Base-by-base conservation (phyloP, 176 grass and related monocot genomes). In the Melocanna baccifera region DNA sequence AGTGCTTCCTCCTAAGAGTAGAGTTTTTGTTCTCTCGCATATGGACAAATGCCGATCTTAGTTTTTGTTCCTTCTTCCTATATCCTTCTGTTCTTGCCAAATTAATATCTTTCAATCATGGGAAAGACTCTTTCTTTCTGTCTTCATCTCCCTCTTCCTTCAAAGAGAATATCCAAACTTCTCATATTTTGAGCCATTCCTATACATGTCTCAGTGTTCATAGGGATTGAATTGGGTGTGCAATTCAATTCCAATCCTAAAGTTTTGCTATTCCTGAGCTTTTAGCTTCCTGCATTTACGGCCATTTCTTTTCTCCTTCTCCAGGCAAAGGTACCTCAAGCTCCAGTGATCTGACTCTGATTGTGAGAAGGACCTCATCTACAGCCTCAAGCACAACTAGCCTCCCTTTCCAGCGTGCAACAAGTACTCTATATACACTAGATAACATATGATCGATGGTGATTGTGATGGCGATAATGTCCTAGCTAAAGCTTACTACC, bases 361-460 rank as follows among this genome's bases (percentile, higher is more conserved):
- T 36, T 41, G 7, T 19, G 30, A 42, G 69, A 18, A 41, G 46
- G 46, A 22, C 34, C 29, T 62, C 62, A 18, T 13, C 19, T 29
- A n/a, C 25, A 6, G 43, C 29, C 78, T 80, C 22, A 16, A 69
- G 13, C 68, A 73, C 69, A 39, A 57, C 56, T 39, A 50, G 69
- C 28, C 14, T 12, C 16, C 8, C 45, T 78, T 71, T 78, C 73
- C 45, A 66, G 45, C 45, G 37, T 53, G 43, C 67, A 56, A 12
- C 81, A 76, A 78, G 34, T 65, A 82, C 51, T 32, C 57, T 78
- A 78, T 68, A 62, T 72, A 61, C 63, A 83, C 56, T 78, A 83
- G 63, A 77, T 53, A 29, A 40, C 41, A 71, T 36, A 79, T 52
- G 64, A 20, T 25, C 62, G 34, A 63, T 28, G 29, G 47, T 68